Conservation (phyloP, 495 filamentous ascomycete genomes). For the Aspergillus nidulans region DNA sequence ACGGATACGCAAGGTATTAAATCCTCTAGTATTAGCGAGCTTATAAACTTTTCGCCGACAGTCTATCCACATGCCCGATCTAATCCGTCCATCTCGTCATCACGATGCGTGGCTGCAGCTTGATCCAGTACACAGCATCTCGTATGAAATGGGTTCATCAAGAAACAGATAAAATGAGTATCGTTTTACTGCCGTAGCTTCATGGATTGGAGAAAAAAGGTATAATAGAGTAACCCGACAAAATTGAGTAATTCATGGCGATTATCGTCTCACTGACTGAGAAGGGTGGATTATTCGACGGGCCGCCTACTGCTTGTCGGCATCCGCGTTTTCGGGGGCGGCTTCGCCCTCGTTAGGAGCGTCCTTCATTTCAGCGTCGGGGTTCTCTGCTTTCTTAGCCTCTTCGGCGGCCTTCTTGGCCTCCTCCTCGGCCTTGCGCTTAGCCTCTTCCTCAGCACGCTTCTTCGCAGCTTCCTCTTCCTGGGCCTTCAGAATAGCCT, state of each 20-base stretch:
- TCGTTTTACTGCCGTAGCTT: constrained; percentile 7
- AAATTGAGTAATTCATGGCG: constrained; percentile 20
- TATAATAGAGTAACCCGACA: constrained; percentile 8
- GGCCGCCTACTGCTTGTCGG: constrained; percentile 40
- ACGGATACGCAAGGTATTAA: background rate
- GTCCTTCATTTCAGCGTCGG: constrained; percentile 56
- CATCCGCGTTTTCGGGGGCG: constrained; percentile 29
- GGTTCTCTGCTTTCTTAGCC: constrained; percentile 27
- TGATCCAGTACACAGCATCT: background rate
- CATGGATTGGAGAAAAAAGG: constrained; percentile 9
- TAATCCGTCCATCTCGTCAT: background rate
- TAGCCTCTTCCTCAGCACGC: constrained; percentile 65
- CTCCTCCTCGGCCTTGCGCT: constrained; percentile 52
- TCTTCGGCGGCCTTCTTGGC: constrained; percentile 38
- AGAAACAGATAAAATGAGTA: constrained; percentile 8
- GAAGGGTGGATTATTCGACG: background rate
- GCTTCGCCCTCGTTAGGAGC: constrained; percentile 40
- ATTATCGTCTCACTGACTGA: constrained; percentile 16
- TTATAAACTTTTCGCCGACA: constrained; percentile 2
- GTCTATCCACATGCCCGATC: constrained; percentile 14
- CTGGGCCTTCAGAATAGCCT: constrained; percentile 66
- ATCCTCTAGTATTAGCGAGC: constrained; percentile 13
- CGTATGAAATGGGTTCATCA: background rate
- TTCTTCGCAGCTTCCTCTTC: constrained; percentile 83
- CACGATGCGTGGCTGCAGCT: background rate